These are phyloP conservation scores for Ophiocordyceps polyrhachis-furcata DNA, from an alignment of 2,329 filamentous ascomycete genomes.

Conservation along the genomic window DNA sequence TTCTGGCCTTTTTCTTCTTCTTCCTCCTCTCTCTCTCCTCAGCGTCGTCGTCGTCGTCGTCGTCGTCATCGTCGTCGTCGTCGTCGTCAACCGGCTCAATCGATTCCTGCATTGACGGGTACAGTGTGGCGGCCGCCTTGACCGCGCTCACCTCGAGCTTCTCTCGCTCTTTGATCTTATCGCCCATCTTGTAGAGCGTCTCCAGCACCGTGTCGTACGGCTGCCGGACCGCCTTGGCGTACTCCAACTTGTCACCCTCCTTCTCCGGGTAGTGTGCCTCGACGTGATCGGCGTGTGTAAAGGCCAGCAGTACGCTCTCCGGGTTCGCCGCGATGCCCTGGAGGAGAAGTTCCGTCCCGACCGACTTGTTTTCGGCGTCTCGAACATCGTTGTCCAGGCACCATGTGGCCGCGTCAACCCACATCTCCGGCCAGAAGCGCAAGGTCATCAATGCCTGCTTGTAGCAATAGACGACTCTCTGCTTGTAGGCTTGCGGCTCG, in stretches of 20 bases:
- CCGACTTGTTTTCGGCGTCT: conserved; percentile 37
- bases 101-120: conserved; percentile 17
- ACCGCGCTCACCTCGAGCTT: conserved; percentile 36
- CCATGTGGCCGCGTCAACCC: conserved; percentile 89
- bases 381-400: conserved; percentile 60
- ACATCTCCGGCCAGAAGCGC: conserved; percentile 87
- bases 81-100: conserved; percentile 31
- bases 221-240: conserved; percentile 59
- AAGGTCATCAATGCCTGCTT: conserved; percentile 86
- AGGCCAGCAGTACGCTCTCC: conserved; percentile 75
- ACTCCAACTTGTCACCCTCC: conserved; percentile 60
- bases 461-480: conserved; percentile 75
- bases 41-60: conserved; percentile 23
- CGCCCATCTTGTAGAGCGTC: conserved; percentile 71
- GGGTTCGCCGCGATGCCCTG: conserved; percentile 80
- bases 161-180: conserved; percentile 49
- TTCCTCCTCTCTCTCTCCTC: conserved; percentile 12
- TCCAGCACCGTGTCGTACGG: conserved; percentile 72
- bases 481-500: conserved; percentile 54
- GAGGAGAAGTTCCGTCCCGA: conserved; percentile 57
- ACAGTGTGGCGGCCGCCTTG: conserved; percentile 29
- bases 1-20: conserved; percentile 19
- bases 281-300: conserved; percentile 76
- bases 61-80: conserved; percentile 27
- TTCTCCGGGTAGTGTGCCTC: conserved; percentile 62